These are phyloP conservation scores for Nemophila menziesii DNA, from an alignment of 257 asterid genomes.

Conservation along the genomic window DNA sequence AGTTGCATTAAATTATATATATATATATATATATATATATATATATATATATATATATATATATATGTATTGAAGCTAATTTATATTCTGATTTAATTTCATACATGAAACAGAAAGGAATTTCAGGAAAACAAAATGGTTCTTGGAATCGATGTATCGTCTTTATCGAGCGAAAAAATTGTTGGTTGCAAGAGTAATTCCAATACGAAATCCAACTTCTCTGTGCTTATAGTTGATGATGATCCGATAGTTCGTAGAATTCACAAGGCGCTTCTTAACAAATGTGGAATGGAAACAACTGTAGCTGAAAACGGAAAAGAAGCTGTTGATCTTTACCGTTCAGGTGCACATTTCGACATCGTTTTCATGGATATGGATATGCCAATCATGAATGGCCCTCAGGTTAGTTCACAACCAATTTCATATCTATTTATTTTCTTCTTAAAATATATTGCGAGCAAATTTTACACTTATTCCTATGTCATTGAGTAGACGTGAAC, in stretches of 20 bases:
- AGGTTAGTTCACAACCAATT: constrained; percentile 16
- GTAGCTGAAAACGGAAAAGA: constrained; percentile 31
- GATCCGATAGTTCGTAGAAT: constrained; percentile 17
- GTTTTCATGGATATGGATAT: constrained; percentile 47
- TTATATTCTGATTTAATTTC: too few relatives aligned
- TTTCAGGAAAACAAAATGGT: neutral
- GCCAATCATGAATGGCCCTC: constrained; percentile 39
- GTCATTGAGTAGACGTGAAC: too few relatives aligned
- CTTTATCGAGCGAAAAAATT: neutral
- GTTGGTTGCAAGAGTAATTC: neutral
- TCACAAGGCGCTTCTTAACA: constrained; percentile 16
- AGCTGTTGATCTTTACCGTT: constrained; percentile 28
- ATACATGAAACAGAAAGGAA: too few relatives aligned
- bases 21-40: too few relatives aligned
- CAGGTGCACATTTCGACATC: constrained; percentile 29
- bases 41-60: too few relatives aligned
- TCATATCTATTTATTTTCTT: neutral
- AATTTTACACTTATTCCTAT: too few relatives aligned
- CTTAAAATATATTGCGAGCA: too few relatives aligned
- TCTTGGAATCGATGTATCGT: neutral
- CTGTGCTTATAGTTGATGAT: constrained; percentile 43
- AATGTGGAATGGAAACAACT: constrained; percentile 20
- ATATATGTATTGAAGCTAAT: too few relatives aligned
- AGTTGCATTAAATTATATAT: too few relatives aligned
- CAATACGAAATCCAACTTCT: constrained; percentile 8